phyloP scores from a whole-genome alignment of 495 filamentous ascomycete genomes.

The Penicillium atrosanguineum region DNA sequence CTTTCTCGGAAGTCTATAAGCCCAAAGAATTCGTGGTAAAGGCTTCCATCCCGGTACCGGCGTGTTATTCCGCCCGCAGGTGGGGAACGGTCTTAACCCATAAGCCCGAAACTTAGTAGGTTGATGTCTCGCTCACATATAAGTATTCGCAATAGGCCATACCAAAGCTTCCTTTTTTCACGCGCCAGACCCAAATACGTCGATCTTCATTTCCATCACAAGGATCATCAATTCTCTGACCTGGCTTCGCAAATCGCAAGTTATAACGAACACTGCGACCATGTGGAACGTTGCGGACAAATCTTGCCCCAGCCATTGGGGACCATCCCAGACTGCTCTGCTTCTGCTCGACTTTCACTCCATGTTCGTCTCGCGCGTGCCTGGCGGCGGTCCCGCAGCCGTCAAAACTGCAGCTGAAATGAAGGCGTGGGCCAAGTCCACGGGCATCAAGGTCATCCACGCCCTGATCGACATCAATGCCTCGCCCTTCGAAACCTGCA shows the following conservation, averaged over 20 bases:
- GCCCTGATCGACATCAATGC: constrained; percentile 22
- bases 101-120: neutral
- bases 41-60: neutral
- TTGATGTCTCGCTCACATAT: neutral
- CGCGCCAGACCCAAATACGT: neutral
- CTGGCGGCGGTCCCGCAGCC: constrained; percentile 10
- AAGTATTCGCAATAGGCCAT: neutral
- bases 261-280: neutral
- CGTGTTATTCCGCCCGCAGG: neutral
- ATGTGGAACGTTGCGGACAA: neutral
- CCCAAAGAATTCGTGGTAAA: neutral
- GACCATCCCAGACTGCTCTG: constrained; percentile 28
- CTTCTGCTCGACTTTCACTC: constrained; percentile 34
- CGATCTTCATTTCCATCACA: neutral
- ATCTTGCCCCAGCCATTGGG: constrained; percentile 20
- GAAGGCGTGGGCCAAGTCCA: constrained; percentile 25
- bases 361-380: constrained; percentile 16
- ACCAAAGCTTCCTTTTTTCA: neutral
- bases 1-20: neutral
- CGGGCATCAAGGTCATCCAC: constrained; percentile 31
- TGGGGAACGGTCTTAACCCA: no score
- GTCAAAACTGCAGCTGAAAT: constrained; percentile 19
- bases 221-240: neutral
- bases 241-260: neutral
- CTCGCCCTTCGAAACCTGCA: constrained; percentile 24